Conservation (phyloP, 1,284 basidiomycete genomes). For the Stereum hirsutum region DNA sequence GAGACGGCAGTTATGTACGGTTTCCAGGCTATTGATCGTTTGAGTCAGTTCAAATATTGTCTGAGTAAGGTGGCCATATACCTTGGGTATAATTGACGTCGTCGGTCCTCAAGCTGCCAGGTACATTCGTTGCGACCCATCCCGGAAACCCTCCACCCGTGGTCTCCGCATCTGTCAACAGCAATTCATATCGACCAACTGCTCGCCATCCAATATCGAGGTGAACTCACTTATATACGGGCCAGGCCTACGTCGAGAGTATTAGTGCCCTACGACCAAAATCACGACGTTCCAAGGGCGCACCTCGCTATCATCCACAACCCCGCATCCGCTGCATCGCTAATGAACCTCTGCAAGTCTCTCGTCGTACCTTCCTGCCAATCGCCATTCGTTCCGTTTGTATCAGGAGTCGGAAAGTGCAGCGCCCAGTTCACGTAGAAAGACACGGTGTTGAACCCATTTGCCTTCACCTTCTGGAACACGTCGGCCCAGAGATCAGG, state of each 20-base stretch:
- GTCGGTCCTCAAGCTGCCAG: slow-evolving; percentile 37
- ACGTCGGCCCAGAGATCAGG: slow-evolving; percentile 46
- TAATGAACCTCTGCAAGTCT: slow-evolving; percentile 43
- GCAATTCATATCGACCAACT: neutral
- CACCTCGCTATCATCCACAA: slow-evolving; percentile 45
- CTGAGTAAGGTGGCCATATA: no score
- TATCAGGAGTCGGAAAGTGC: slow-evolving; percentile 36
- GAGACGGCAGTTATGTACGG: slow-evolving; percentile 44
- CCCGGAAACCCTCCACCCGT: slow-evolving; percentile 52
- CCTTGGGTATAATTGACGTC: slow-evolving; percentile 18
- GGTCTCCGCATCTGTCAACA: slow-evolving; percentile 35
- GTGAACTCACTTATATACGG: neutral
- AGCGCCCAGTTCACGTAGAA: slow-evolving; percentile 42
- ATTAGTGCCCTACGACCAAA: neutral
- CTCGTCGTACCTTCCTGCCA: slow-evolving; percentile 38
- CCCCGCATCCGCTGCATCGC: slow-evolving; percentile 39
- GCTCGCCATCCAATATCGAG: neutral
- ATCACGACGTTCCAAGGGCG: neutral
- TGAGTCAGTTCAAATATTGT: no score
- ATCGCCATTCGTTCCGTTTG: slow-evolving; percentile 37
- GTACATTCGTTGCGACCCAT: slow-evolving; percentile 40
- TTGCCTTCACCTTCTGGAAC: slow-evolving; percentile 48
- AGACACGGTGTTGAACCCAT: slow-evolving; percentile 50
- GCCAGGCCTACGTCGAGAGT: neutral
- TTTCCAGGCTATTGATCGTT: slow-evolving; percentile 41